Percentiles rank a stretch among this genome's conserved stretches.
Evolutionary conservation across 495 filamentous ascomycete genomes (phyloP).

Genomic region (Xylaria intraflava): DNA sequence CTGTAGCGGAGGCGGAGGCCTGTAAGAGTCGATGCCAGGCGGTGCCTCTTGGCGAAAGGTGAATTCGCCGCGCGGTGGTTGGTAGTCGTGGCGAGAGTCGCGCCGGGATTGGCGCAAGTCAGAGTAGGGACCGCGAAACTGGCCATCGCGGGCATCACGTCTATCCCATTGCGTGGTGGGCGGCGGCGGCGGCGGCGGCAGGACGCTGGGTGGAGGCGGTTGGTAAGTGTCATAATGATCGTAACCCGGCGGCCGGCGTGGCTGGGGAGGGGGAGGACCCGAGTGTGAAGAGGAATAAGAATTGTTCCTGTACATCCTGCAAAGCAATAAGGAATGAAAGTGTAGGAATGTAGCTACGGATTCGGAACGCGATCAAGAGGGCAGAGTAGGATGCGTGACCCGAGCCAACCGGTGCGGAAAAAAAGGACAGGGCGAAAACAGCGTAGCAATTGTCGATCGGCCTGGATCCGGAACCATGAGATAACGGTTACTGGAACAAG

Average conservation of each 20-base stretch:
- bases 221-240: constrained; percentile 11
- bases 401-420: too few species aligned
- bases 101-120: constrained; percentile 6
- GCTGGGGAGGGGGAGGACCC: constrained; percentile 11
- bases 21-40: constrained; percentile 25
- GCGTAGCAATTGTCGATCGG: too few species aligned
- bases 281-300: constrained; percentile 10
- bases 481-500: too few species aligned
- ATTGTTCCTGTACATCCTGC: constrained; percentile 19
- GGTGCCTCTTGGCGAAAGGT: constrained; percentile 40
- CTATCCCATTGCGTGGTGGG: constrained; percentile 16
- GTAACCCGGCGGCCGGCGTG: constrained; percentile 1
- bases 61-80: constrained; percentile 39
- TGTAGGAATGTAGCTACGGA: not conserved
- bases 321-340: too few species aligned
- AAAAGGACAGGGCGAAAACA: too few species aligned
- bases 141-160: constrained; percentile 3
- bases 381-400: too few species aligned
- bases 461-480: too few species aligned
- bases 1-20: constrained; percentile 13
- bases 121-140: not conserved
- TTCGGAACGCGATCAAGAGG: too few species aligned
- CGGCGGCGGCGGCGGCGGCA: constrained; percentile 14
- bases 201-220: constrained; percentile 5
- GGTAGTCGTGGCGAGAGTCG: constrained; percentile 12